Base-by-base conservation (phyloP, 495 filamentous ascomycete species). In the Penicillium malachiteum region DNA sequence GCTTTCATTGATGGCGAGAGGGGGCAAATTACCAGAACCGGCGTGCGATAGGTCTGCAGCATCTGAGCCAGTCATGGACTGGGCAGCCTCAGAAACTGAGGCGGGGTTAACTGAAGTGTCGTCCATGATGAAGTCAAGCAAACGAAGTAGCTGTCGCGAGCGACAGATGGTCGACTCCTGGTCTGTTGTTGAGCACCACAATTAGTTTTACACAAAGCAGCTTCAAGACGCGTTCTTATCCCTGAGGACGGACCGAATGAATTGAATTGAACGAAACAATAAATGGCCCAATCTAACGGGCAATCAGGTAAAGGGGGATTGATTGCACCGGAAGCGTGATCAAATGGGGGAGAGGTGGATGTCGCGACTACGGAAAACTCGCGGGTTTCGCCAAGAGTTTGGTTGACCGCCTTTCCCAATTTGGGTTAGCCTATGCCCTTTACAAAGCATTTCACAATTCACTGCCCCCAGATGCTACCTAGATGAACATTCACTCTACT, bases 61-160 rank as follows among this genome's bases (percentile, higher is more conserved):
- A 52, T 74, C 73, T 48, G 54, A 48, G 18, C 66, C 65, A 48
- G 57, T 57, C 21, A 56, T 32, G 35, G 59, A 13, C 47, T 73
- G 68, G 33, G 56, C 18, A 56, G 76, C 67, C 49, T 75, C 71
- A 32, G 63, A 57, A 46, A 61, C 61, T 35, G 60, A 54, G 52
- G 61, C 50, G 8, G 60, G 55, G 52, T 72, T 55, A 46, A 58
- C 52, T 17, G 63, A 57, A 46, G 59, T 69, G 16, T 74, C 74
- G 50, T 77, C 74, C 74, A 77, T 77, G 50, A 54, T 75, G 60
- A 53, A 52, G 62, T 54, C 52, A 51, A 39, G 50, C 37, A 53
- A 65, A 62, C 54, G 59, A 61, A 56, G 59, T 55, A 55, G 67
- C 59, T 58, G 66, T 71, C 67, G 73, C 71, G 60, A 58, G 60